Evolutionary conservation across 345 rosid species (phyloP), one percentile per base, ranked within the genome.

Genomic region (Carallia pectinifolia): DNA sequence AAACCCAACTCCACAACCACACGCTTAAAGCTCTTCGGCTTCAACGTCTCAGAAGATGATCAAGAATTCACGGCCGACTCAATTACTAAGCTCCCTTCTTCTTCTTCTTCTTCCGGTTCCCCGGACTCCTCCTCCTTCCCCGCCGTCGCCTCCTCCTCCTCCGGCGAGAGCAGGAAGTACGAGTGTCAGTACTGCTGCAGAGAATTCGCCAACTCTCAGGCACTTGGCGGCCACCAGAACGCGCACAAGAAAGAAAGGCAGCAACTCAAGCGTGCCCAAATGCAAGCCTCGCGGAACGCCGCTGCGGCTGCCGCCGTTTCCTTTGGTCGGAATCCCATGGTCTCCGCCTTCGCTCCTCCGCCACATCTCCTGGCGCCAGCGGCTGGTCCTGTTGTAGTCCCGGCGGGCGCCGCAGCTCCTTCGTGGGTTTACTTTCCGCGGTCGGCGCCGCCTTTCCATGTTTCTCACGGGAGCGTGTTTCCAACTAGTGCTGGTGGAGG

Each of bases 151-250:
- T 37, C 54, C 31, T 6, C 70, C n/a, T 16, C 58, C 6, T 4
- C 58, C 16, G 64, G 64, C 0, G 82, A 80, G 29, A 66, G 72
- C 37, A 85, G 88, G 79, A 90, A 85, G 61, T 88, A 90, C 68
- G 96, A 91, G 89, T 94, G 98, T 61, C 97, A 91, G 53, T 94
- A 87, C 64, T 94, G 98, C 72, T 83, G 80, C 68, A 87, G 93
- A 77, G 98, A 87, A 75, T 94, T 94, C 58, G 87, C 92, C 5
- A 94, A 94, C 64, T 94, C 98, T 10, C 98, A 94, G 77, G 98
- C 98, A 9, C 80, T 94, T 16, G 98, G 98, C 13, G 99, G 99
- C 61, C 99, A 95, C 76, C 99, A 95, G 71, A 95, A 95, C 82
- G 99, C 99, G 3, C 99, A 95, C 82, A 95, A 95, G 76, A 95